A percentile compares a stretch with the other conserved stretches of the same genome.
These are phyloP conservation scores for Fusarium caatingaense DNA, from an alignment of 2,329 filamentous ascomycete species.

Conservation along the genomic window DNA sequence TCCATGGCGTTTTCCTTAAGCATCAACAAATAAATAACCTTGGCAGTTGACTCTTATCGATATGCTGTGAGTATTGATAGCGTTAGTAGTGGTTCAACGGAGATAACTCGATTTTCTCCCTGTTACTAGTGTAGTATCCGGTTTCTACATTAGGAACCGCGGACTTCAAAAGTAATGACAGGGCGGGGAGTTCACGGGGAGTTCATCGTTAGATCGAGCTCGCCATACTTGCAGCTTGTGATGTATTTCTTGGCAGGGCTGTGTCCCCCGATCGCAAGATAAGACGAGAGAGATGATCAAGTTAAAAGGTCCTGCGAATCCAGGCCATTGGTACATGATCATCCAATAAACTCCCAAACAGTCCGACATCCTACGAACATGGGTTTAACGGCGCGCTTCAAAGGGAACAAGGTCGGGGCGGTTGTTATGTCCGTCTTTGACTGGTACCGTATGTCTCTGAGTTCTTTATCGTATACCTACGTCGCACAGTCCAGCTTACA, in stretches of 20 bases:
- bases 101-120: no score
- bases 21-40: background rate
- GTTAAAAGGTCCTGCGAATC: background rate
- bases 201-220: background rate
- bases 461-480: no score
- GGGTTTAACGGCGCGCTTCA: background rate
- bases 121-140: background rate
- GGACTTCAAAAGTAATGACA: rapidly evolving
- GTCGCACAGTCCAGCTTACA: background rate
- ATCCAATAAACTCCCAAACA: background rate
- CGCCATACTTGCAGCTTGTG: background rate
- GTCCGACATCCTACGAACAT: background rate
- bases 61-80: no score
- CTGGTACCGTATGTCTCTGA: background rate
- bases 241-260: rapidly evolving
- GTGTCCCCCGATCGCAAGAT: background rate
- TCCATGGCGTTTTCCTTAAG: background rate
- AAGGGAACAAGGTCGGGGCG: background rate
- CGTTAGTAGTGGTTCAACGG: no score
- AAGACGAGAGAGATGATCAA: rapidly evolving
- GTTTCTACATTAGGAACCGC: background rate
- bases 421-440: slow-evolving; percentile 7
- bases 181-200: rapidly evolving
- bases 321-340: background rate
- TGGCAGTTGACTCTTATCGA: background rate